Evolutionary conservation across 192 early-diverging fungal genomes (phyloP), one percentile per base, ranked within the genome.

Genomic region (Backusella psychrophila): DNA sequence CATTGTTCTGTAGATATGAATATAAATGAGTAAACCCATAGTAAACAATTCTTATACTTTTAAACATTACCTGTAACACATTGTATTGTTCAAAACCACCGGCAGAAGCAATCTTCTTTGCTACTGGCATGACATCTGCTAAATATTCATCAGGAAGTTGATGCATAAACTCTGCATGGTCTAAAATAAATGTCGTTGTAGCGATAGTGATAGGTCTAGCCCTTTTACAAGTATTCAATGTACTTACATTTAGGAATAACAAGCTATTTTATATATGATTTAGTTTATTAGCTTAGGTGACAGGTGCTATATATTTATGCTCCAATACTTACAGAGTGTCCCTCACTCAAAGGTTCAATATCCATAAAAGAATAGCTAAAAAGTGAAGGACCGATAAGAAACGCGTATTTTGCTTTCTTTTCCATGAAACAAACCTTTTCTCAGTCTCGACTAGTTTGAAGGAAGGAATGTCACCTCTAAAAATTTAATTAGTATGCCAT

Each of bases 131-230:
- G 17, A 96, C 41, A 77, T 96, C 96, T 14, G 86, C 88, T 78
- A 99, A 83, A 69, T 85, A 89, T 75, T 93, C 92, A 74, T 97
- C 96, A n/a, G 94, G 91, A 31, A 99, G 79, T 85, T 99, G 86
- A 80, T 97, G 95, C 85, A 96, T 85, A 81, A 94, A 94, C 80
- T 97, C 90, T 66, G 95, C 93, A 73, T 99, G 97, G 68, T 89
- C 92, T 66, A 59, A 39, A 12, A 14, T 14, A 33, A 49, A 71
- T 63, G 56, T 29, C 31, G 9, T 29, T 23, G 56, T 63, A 14
- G 26, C 56, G 21, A 56, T 9, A 21, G 21, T 21, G 7, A 26
- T 56, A 21, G 0, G n/a, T 9, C 9, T 56, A 14, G 42, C 3
- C 3, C 38, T 39, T 46, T 11, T 59, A 66, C 44, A 34, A 70